Percentiles rank a stretch among this genome's conserved stretches.
Evolutionary conservation across 2,329 filamentous ascomycete genomes (phyloP).

Genomic region (Fusarium irregulare): DNA sequence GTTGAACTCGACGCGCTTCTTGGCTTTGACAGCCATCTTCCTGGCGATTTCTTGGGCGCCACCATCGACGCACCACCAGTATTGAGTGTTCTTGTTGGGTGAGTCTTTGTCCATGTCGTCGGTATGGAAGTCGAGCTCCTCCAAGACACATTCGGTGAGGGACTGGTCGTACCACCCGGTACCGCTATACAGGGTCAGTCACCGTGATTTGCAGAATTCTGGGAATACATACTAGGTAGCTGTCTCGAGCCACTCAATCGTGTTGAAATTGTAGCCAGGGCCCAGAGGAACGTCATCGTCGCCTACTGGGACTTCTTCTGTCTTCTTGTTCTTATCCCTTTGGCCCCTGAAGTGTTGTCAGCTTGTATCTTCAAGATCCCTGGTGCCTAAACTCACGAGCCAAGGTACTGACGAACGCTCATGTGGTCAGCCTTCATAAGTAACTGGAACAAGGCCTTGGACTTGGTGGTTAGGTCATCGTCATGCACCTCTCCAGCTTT

Average conservation of each 20-base stretch:
- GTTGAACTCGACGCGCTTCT: background rate
- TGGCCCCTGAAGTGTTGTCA: background rate
- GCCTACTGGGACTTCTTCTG: background rate
- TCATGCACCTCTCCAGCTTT: background rate
- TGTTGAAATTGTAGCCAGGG: constrained; percentile 6
- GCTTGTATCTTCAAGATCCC: background rate
- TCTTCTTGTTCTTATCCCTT: fast-evolving
- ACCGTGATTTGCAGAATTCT: fast-evolving
- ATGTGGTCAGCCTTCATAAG: constrained; percentile 28
- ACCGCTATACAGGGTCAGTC: background rate
- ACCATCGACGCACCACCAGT: constrained; percentile 15
- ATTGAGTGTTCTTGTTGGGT: background rate
- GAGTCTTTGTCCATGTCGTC: background rate
- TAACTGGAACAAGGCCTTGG: background rate
- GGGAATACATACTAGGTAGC: background rate
- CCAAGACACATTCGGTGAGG: constrained; percentile 12
- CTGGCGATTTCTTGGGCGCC: constrained; percentile 16
- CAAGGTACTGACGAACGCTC: constrained; percentile 34
- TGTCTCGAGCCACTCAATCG: constrained; percentile 21
- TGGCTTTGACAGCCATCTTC: background rate
- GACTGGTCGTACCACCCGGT: constrained; percentile 23
- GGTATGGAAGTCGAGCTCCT: constrained; percentile 8
- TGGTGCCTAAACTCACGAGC: constrained; percentile 9
- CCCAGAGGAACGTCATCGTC: background rate
- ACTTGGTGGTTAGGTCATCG: background rate